These are phyloP conservation scores for Colletotrichum phormii DNA, from an alignment of 2,329 filamentous ascomycete genomes.

Conservation along the genomic window DNA sequence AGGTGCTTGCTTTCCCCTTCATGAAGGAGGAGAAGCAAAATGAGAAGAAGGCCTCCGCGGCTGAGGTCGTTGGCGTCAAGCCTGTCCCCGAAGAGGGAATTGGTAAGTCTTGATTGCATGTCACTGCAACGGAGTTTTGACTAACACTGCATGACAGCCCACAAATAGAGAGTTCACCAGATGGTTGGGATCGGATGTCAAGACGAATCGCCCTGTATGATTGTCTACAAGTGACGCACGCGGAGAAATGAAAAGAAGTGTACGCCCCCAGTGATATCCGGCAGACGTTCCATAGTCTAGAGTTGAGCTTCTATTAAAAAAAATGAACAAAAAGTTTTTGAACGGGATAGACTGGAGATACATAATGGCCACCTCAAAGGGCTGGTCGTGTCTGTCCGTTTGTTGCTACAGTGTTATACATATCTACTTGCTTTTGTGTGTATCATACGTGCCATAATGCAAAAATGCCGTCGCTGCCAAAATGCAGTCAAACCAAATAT, in stretches of 20 bases:
- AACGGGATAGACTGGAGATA: constrained; percentile 5
- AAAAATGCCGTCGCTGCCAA: constrained; percentile 21
- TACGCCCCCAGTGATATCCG: constrained; percentile 26
- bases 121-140: neutral
- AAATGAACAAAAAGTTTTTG: neutral
- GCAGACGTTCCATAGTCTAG: constrained; percentile 36
- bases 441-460: constrained; percentile 25
- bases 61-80: constrained; percentile 71
- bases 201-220: constrained; percentile 20
- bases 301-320: constrained; percentile 32
- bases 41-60: constrained; percentile 66
- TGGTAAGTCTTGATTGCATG: constrained; percentile 20
- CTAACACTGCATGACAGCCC: constrained; percentile 27
- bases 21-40: constrained; percentile 84
- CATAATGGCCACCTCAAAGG: constrained; percentile 13
- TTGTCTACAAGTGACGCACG: constrained; percentile 15
- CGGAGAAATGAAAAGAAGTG: neutral
- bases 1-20: constrained; percentile 96
- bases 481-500: constrained; percentile 4
- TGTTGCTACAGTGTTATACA: constrained; percentile 34
- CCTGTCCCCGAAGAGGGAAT: constrained; percentile 72
- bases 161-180: constrained; percentile 32
- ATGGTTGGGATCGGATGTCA: constrained; percentile 16
- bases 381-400: neutral
- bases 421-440: constrained; percentile 24